Evolutionary conservation across 495 filamentous ascomycete genomes (phyloP), one percentile per base, ranked within the genome.

Genomic region (Aspergillus sclerotioniger): DNA sequence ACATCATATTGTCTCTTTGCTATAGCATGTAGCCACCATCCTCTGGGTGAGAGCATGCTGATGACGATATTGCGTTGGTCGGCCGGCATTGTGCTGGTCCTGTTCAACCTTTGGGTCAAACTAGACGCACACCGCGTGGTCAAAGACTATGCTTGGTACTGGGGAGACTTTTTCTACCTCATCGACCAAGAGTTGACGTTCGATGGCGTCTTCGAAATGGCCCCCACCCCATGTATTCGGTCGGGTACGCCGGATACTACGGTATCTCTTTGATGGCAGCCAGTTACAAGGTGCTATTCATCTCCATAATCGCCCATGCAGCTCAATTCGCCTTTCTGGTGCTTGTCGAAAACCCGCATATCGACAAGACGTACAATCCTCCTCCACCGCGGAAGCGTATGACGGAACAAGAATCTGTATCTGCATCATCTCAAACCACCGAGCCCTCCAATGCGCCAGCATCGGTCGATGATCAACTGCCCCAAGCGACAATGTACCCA

Each of bases 121-220:
- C 79, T 98, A 55, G 94, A 98, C 71, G 94, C 94, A 17, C 94
- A 98, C 72, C 79, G 94, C 53, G 94, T 98, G n/a, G 94, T 98
- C 64, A 98, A 98, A 75, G 95, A 98, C 71, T 98, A 91, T 76
- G 94, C 94, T 19, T 98, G 94, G 94, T 98, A 98, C 75, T 98
- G 94, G 94, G 94, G 94, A 53, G 94, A 98, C 67, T 98, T 98
- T 76, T 98, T 98, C 80, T 98, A 90, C 76, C 86, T 98, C 70
- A 91, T 98, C 68, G 95, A 98, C 71, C 91, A 97, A 69, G 90
- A 97, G 68, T 80, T 98, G 66, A 97, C 94, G 32, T 98, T 98
- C 62, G 95, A 98, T 68, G 95, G 95, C 48, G 93, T 98, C 53
- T 98, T 97, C 69, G 94, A 98, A 74, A 96, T 98, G 89, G 94